phyloP scores from a whole-genome alignment of 2,329 filamentous ascomycete species.

The Penicillium sp. region DNA sequence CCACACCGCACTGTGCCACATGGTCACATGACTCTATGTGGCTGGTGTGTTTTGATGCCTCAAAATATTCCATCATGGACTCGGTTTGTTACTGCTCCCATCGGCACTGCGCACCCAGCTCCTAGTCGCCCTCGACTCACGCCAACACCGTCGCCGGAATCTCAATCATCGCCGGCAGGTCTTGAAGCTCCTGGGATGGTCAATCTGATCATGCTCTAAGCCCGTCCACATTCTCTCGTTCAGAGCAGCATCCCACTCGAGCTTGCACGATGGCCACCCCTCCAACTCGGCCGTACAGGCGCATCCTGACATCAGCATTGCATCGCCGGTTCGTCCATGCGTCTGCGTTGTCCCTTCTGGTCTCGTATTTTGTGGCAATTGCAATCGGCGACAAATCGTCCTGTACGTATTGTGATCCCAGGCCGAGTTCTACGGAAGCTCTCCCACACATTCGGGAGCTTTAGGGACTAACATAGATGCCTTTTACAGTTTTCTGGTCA shows the following conservation, averaged over 20 bases:
- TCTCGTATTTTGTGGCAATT: slow-evolving; percentile 73
- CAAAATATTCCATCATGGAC: slow-evolving; percentile 26
- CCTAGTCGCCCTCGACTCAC: slow-evolving; percentile 5
- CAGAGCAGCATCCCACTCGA: slow-evolving; percentile 27
- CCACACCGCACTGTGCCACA: slow-evolving; percentile 1
- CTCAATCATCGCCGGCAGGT: slow-evolving; percentile 5
- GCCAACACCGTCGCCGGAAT: slow-evolving; percentile 5
- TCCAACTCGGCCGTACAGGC: slow-evolving; percentile 63
- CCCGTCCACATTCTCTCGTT: slow-evolving; percentile 15
- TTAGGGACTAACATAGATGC: neutral
- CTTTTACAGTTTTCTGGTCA: slow-evolving; percentile 67
- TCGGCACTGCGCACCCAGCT: slow-evolving; percentile 11
- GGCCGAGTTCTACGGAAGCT: neutral
- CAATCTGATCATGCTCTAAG: slow-evolving; percentile 25
- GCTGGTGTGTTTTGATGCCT: slow-evolving; percentile 38
- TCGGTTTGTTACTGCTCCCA: slow-evolving; percentile 10
- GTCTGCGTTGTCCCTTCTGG: slow-evolving; percentile 63
- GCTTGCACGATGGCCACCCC: slow-evolving; percentile 37
- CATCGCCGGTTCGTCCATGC: slow-evolving; percentile 84
- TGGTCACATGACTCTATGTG: slow-evolving; percentile 28
- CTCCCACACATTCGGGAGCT: neutral
- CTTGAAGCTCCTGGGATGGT: slow-evolving; percentile 12
- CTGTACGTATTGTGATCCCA: slow-evolving; percentile 51
- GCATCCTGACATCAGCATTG: slow-evolving; percentile 84
- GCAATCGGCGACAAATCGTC: slow-evolving; percentile 68